A percentile compares a stretch with the other conserved stretches of the same genome.
phyloP scores from a whole-genome alignment of 495 filamentous ascomycete genomes.

The Pseudoneurospora amorphoporcata region DNA sequence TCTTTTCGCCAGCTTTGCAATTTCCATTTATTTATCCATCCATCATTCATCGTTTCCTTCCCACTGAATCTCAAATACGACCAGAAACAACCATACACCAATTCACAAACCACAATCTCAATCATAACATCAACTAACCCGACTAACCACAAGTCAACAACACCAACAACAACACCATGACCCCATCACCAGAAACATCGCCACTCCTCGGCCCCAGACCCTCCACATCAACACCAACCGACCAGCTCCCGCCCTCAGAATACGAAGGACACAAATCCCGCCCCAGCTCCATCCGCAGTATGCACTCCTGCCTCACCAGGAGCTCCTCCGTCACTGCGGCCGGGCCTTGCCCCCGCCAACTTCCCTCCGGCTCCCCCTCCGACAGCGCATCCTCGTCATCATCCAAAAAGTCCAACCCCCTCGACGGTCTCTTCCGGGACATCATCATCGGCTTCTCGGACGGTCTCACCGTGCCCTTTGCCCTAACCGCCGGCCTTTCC shows the following conservation, averaged over 20 bases:
- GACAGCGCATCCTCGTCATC: background rate
- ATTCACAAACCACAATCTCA: background rate
- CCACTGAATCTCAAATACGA: background rate
- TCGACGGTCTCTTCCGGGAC: slow-evolving; percentile 22
- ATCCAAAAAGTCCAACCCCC: background rate
- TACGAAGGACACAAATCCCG: background rate
- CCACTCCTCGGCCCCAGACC: background rate
- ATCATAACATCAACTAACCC: background rate
- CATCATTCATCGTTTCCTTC: background rate
- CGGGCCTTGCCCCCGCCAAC: background rate
- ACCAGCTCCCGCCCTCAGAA: background rate
- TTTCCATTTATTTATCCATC: background rate
- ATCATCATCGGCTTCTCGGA: slow-evolving; percentile 44
- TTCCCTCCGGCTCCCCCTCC: background rate
- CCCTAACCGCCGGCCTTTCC: slow-evolving; percentile 43
- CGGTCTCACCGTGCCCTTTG: slow-evolving; percentile 48
- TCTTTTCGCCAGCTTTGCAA: background rate
- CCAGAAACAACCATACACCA: background rate
- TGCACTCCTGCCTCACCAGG: background rate
- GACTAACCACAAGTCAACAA: background rate
- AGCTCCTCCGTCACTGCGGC: background rate
- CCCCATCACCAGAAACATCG: background rate
- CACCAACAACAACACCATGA: background rate
- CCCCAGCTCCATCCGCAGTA: background rate
- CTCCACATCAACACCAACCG: background rate